Base-by-base conservation (phyloP, 2,329 filamentous ascomycete species). In the Apiospora sp. region DNA sequence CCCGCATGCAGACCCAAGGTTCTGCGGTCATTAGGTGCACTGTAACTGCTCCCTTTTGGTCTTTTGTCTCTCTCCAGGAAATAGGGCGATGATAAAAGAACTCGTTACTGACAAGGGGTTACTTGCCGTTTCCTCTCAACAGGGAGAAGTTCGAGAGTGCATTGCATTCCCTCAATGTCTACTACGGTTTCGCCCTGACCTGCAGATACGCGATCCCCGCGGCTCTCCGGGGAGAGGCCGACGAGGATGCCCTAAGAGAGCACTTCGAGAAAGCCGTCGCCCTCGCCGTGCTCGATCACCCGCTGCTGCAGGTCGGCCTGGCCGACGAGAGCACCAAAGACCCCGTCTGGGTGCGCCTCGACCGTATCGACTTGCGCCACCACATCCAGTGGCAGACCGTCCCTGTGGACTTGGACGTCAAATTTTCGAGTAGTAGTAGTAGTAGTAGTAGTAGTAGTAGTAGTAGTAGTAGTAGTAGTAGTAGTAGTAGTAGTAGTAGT, bases 221-320 rank as follows among this genome's bases (percentile, higher is more conserved):
- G 22, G 22, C 34, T 10, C 37, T 7, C 13, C 10, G 30, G 10
- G 49, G 41, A 10, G 46, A 22, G 19, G 46, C 8, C 4, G 69
- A 19, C 19, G 49, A 61, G 22, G 46, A 27, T 1, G 30, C 68
- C 13, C 30, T 73, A 24, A 8, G 49, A 51, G 68, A 41, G 14
- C n/a, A 48, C 24, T 51, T 76, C 34, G 75, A 75, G 68, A 27
- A n/a, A 1, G 75, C 75, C 10, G 69, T 78, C 37, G 76, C 76
- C 0, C 58, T 68, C 5, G 74, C 71, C 1, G 64, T 76, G 10
- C 30, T 77, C 3, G 72, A 74, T 16, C 76, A 79, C 44, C 72
- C 74, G 5, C 30, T 75, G 19, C 67, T 78, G 46, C 78, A 79
- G 41, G 76, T 74, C 27, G 78, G 75, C 12, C n/a, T 76, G 7